Evolutionary conservation across 371 early-diverging fungal species (phyloP).

Genomic region (Dichotomocladium elegans): DNA sequence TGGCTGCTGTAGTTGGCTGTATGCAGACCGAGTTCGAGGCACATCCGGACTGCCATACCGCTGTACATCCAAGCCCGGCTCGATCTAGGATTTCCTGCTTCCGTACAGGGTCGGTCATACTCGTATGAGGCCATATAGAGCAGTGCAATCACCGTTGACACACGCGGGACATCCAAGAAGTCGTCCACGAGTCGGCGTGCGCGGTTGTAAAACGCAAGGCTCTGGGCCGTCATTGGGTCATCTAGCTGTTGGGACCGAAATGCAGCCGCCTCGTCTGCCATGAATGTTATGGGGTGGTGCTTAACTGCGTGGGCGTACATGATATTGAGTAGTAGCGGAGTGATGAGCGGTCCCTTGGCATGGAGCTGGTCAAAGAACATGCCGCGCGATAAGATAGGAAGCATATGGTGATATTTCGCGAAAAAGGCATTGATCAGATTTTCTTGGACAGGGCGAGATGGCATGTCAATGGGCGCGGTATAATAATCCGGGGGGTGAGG

Average conservation of each 20-base stretch:
- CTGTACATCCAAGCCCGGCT: slow-evolving; percentile 41
- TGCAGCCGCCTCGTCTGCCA: too few species aligned
- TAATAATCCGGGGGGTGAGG: slow-evolving; percentile 15
- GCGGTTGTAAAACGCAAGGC: slow-evolving; percentile 25
- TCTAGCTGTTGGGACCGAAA: too few species aligned
- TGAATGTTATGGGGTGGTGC: too few species aligned
- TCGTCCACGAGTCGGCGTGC: slow-evolving; percentile 39
- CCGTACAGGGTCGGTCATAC: too few species aligned
- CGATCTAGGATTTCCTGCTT: neutral
- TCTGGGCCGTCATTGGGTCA: slow-evolving; percentile 8
- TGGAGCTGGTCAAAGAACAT: slow-evolving; percentile 46
- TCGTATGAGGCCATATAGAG: slow-evolving; percentile 38
- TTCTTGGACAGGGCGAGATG: slow-evolving; percentile 24
- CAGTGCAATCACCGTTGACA: slow-evolving; percentile 45
- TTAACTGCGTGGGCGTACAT: slow-evolving; percentile 48
- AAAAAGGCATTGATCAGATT: slow-evolving; percentile 35
- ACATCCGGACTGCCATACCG: slow-evolving; percentile 48
- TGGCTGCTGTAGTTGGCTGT: slow-evolving; percentile 37
- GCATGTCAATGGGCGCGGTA: slow-evolving; percentile 32
- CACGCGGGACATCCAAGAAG: slow-evolving; percentile 42
- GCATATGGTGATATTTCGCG: slow-evolving; percentile 27
- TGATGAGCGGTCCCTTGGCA: slow-evolving; percentile 35
- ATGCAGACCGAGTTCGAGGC: slow-evolving; percentile 40
- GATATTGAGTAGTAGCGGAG: slow-evolving; percentile 36
- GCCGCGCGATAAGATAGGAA: slow-evolving; percentile 27